phyloP scores from a whole-genome alignment of 1,139 yeast genomes.

The Zygosaccharomyces sapae region DNA sequence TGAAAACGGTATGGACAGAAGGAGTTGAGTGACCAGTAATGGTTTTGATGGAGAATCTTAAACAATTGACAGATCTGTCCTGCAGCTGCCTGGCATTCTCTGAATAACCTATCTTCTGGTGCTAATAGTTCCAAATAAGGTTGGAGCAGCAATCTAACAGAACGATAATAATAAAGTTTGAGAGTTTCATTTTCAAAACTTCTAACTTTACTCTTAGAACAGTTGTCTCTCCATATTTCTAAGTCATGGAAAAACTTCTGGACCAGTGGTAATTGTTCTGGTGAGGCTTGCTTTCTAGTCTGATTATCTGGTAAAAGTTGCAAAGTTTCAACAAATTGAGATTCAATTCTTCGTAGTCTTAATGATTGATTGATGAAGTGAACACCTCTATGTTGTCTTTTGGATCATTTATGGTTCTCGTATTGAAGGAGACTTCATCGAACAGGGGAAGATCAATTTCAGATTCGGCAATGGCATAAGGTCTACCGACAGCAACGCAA shows the following conservation, averaged over 20 bases:
- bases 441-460: constrained; percentile 49
- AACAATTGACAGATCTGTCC: constrained; percentile 58
- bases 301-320: constrained; percentile 39
- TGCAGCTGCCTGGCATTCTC: constrained; percentile 60
- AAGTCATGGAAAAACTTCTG: constrained; percentile 45
- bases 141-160: constrained; percentile 52
- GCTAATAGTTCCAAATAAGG: constrained; percentile 55
- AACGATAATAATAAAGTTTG: constrained; percentile 51
- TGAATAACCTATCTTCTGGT: constrained; percentile 53
- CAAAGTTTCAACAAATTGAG: constrained; percentile 50
- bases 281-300: constrained; percentile 21
- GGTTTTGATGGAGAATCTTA: constrained; percentile 55
- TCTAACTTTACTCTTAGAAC: constrained; percentile 35
- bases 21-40: constrained; percentile 56
- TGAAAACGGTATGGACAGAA: constrained; percentile 57
- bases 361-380: constrained; percentile 52
- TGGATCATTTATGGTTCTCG: constrained; percentile 15
- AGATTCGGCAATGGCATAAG: constrained; percentile 45
- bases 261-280: constrained; percentile 42
- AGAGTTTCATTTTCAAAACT: constrained; percentile 50
- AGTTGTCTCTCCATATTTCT: constrained; percentile 49
- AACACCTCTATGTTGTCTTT: constrained; percentile 33
- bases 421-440: constrained; percentile 27
- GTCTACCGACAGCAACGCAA: constrained; percentile 53
- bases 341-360: constrained; percentile 51